A percentile compares a stretch with the other conserved stretches of the same genome.
Conservation (phyloP, 805 yeast genomes). For the Brettanomyces bruxellensis region DNA sequence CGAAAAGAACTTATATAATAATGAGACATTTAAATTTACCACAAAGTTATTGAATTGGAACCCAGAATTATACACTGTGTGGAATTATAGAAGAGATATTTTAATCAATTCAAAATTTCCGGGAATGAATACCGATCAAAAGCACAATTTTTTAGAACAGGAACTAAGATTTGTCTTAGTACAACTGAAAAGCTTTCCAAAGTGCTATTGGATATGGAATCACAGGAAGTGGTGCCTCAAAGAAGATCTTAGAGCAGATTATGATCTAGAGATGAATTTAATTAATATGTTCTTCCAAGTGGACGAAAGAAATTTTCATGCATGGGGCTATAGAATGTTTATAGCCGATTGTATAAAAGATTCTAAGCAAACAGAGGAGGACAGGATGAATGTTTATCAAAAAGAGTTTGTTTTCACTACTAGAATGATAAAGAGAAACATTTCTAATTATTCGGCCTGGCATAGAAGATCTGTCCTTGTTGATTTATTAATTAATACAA, state of each 20-base stretch:
- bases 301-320: conserved; percentile 87
- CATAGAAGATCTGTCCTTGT: conserved; percentile 75
- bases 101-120: conserved; percentile 28
- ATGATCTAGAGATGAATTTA: conserved; percentile 63
- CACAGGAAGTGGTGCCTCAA: conserved; percentile 80
- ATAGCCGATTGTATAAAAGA: conserved; percentile 35
- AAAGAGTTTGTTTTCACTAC: conserved; percentile 74
- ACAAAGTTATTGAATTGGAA: conserved; percentile 51
- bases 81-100: conserved; percentile 85
- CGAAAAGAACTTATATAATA: conserved; percentile 20
- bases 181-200: conserved; percentile 61
- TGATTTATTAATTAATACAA: conserved; percentile 34
- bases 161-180: conserved; percentile 58
- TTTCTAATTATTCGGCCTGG: conserved; percentile 94
- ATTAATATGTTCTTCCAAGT: conserved; percentile 58
- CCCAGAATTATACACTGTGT: conserved; percentile 81
- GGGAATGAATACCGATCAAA: conserved; percentile 12
- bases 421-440: conserved; percentile 65
- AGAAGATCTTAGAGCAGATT: conserved; percentile 38
- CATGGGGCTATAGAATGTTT: conserved; percentile 88
- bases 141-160: conserved; percentile 28
- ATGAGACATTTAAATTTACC: conserved; percentile 41
- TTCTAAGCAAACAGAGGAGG: conserved; percentile 5
- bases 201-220: conserved; percentile 96
- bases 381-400: conserved; percentile 17